Percentiles rank a stretch among this genome's conserved stretches.
Conservation (phyloP, 75 land plant genomes). For the Pinus taeda region DNA sequence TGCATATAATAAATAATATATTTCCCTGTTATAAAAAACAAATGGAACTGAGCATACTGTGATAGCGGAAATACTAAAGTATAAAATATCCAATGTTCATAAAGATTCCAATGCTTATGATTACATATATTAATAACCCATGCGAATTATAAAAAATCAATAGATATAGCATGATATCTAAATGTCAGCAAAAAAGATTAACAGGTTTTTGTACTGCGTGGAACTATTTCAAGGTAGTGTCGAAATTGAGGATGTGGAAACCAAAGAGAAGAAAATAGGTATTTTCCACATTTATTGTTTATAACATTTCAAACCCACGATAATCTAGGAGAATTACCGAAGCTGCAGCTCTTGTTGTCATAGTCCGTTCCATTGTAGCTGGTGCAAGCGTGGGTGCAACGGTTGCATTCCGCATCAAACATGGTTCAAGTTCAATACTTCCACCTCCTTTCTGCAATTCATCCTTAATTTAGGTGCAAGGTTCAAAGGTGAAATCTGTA, state of each 20-base stretch:
- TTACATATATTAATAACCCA: not conserved
- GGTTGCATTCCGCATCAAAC: slow-evolving; percentile 70
- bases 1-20: no score
- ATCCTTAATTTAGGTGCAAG: not conserved
- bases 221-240: not conserved
- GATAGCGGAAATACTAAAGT: not conserved
- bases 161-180: not conserved
- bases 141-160: not conserved
- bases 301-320: not conserved
- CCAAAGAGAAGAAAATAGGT: not conserved
- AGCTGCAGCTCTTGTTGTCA: slow-evolving; percentile 98
- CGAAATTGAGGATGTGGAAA: not conserved
- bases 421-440: slow-evolving; percentile 84
- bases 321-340: slow-evolving; percentile 59
- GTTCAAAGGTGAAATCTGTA: not conserved
- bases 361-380: slow-evolving; percentile 86
- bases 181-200: not conserved
- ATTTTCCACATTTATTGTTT: not conserved
- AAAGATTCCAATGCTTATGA: not conserved
- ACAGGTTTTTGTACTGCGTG: not conserved
- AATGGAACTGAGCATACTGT: no score
- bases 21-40: no score
- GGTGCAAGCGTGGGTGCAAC: slow-evolving; percentile 99
- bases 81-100: not conserved
- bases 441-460: slow-evolving; percentile 77